Percentiles rank a stretch among this genome's conserved stretches.
Evolutionary conservation across 2,329 filamentous ascomycete species (phyloP).

Genomic region (Sclerotinia sclerotiorum): DNA sequence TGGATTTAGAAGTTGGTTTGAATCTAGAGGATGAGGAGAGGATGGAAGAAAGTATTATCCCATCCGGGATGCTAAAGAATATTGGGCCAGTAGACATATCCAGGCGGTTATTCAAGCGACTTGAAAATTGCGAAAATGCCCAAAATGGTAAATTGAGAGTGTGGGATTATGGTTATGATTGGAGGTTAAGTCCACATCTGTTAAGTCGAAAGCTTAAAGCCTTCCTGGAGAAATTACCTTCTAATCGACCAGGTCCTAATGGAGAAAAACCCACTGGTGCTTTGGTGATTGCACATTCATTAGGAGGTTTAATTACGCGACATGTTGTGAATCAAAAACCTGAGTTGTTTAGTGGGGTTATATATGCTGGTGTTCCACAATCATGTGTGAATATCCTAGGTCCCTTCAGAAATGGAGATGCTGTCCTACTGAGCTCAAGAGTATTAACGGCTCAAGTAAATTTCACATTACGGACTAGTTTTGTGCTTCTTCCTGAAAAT

Average conservation of each 20-base stretch:
- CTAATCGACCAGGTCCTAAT: constrained; percentile 56
- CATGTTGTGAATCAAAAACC: constrained; percentile 84
- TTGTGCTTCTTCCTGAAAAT: constrained; percentile 79
- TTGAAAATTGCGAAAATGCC: constrained; percentile 73
- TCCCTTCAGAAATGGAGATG: constrained; percentile 86
- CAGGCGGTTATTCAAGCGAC: constrained; percentile 73
- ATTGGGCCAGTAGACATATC: constrained; percentile 92
- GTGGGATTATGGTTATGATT: constrained; percentile 93
- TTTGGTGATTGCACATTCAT: constrained; percentile 78
- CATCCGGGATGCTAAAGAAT: constrained; percentile 85
- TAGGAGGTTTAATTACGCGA: constrained; percentile 84
- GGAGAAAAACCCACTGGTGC: constrained; percentile 63
- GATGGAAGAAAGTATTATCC: constrained; percentile 80
- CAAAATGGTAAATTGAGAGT: constrained; percentile 70
- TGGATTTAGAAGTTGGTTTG: constrained; percentile 84
- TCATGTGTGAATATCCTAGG: constrained; percentile 90
- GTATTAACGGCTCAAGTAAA: constrained; percentile 91
- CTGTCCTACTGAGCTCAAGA: constrained; percentile 83
- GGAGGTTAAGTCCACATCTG: constrained; percentile 80
- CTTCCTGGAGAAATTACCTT: constrained; percentile 73
- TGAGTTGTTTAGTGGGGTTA: constrained; percentile 79
- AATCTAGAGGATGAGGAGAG: constrained; percentile 77
- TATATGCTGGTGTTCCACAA: constrained; percentile 83
- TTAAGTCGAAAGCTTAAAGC: constrained; percentile 69
- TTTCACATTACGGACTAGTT: constrained; percentile 86